These are phyloP conservation scores for Lentinula aciculospora DNA, from an alignment of 768 basidiomycete genomes.

Conservation along the genomic window DNA sequence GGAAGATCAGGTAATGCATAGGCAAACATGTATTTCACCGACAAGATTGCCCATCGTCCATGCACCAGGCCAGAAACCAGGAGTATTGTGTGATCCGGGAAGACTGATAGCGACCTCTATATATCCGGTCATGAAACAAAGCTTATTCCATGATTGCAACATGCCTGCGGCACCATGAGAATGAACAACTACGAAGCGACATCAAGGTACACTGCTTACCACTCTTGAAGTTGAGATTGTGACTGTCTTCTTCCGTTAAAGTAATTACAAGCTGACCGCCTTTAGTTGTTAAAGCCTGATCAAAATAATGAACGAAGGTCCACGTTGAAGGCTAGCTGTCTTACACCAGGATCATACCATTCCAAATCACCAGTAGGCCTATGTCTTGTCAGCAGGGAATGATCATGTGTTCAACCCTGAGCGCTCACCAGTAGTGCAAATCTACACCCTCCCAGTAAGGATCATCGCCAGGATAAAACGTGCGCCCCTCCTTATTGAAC, in stretches of 20 bases:
- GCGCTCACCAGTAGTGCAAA: conserved; percentile 72
- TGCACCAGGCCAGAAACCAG: conserved; percentile 84
- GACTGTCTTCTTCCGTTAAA: conserved; percentile 58
- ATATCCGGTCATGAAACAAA: conserved; percentile 92
- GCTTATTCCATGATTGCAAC: conserved; percentile 88
- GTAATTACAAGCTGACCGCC: conserved; percentile 80
- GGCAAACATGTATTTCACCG: conserved; percentile 15
- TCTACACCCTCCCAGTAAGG: conserved; percentile 84
- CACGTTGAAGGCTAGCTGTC: conserved; percentile 10
- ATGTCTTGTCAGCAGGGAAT: not conserved
- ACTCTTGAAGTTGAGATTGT: conserved; percentile 81
- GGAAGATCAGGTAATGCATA: conserved; percentile 3
- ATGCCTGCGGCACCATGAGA: conserved; percentile 40
- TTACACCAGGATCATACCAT: conserved; percentile 75
- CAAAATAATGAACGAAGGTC: conserved; percentile 3
- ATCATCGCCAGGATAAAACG: conserved; percentile 73
- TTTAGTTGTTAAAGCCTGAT: conserved; percentile 62
- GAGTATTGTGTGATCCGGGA: conserved; percentile 52
- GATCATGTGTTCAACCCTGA: not conserved
- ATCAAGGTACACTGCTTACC: conserved; percentile 58
- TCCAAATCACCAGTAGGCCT: conserved; percentile 73
- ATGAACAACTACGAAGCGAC: conserved; percentile 20
- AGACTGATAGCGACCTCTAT: conserved; percentile 78
- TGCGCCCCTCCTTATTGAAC: conserved; percentile 62
- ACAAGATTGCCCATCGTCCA: conserved; percentile 80